phyloP scores from a whole-genome alignment of 495 filamentous ascomycete genomes.

The Lophiostoma macrostomum region DNA sequence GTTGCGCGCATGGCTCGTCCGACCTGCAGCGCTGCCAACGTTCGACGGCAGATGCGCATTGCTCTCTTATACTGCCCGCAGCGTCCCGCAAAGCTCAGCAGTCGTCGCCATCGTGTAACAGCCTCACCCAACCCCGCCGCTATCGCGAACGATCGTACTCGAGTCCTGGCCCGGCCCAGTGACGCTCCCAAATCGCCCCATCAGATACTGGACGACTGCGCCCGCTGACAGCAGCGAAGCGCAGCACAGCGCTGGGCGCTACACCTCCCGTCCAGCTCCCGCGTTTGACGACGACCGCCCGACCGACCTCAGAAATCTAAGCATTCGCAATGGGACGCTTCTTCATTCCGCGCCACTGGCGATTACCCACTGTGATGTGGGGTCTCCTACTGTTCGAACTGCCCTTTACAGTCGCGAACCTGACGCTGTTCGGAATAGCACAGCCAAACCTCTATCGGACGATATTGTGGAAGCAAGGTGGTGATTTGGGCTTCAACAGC shows the following conservation, averaged over 20 bases:
- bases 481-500: conserved; percentile 78
- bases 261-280: not conserved
- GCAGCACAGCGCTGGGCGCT: not conserved
- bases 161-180: too few species aligned
- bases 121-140: too few species aligned
- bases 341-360: conserved; percentile 51
- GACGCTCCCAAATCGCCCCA: too few species aligned
- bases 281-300: not conserved
- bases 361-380: conserved; percentile 59
- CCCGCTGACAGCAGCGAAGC: too few species aligned
- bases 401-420: conserved; percentile 60
- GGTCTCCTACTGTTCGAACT: conserved; percentile 69
- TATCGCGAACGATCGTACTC: too few species aligned
- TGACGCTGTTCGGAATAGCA: conserved; percentile 80
- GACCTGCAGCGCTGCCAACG: too few species aligned
- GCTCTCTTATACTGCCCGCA: too few species aligned
- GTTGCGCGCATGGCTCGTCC: not conserved
- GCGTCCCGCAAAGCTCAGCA: too few species aligned
- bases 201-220: too few species aligned
- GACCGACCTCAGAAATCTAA: not conserved
- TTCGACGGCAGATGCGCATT: too few species aligned
- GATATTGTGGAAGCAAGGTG: conserved; percentile 76
- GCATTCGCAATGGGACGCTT: conserved; percentile 11
- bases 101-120: too few species aligned
- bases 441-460: conserved; percentile 76